phyloP scores from a whole-genome alignment of 371 early-diverging fungal genomes.

The Mortierella sp. region DNA sequence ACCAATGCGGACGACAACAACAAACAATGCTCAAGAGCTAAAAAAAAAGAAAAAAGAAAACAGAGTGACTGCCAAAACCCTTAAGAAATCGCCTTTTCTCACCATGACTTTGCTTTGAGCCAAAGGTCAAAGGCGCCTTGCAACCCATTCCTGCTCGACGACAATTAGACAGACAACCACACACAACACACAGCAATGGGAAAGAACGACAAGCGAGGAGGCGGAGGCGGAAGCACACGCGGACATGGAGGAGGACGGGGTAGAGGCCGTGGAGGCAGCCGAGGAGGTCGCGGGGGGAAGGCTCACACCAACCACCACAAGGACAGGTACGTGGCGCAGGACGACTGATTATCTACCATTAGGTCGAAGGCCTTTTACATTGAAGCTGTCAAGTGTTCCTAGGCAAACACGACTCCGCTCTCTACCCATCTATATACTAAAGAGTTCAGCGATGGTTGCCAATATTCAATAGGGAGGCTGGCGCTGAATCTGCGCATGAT shows the following conservation, averaged over 20 bases:
- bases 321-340: constrained; percentile 37
- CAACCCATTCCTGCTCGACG: not conserved
- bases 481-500: constrained; percentile 51
- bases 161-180: not conserved
- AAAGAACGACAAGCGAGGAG: constrained; percentile 51
- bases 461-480: constrained; percentile 33
- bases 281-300: constrained; percentile 52
- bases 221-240: constrained; percentile 39
- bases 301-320: constrained; percentile 37
- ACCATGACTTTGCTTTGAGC: too few relatives aligned
- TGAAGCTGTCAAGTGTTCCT: too few relatives aligned
- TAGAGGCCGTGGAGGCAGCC: constrained; percentile 53
- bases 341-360: not conserved
- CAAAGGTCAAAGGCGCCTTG: not conserved
- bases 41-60: constrained; percentile 14
- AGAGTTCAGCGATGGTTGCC: not conserved
- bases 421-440: not conserved
- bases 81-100: constrained; percentile 1
- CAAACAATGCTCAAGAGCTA: not conserved
- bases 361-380: not conserved
- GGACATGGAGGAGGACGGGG: constrained; percentile 57
- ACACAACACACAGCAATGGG: constrained; percentile 33
- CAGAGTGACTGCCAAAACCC: constrained; percentile 31
- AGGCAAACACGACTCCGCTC: not conserved
- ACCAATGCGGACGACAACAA: not conserved